A percentile compares a stretch with the other conserved stretches of the same genome.
phyloP scores from a whole-genome alignment of 441 rosid species.

The Metrosideros polymorpha region DNA sequence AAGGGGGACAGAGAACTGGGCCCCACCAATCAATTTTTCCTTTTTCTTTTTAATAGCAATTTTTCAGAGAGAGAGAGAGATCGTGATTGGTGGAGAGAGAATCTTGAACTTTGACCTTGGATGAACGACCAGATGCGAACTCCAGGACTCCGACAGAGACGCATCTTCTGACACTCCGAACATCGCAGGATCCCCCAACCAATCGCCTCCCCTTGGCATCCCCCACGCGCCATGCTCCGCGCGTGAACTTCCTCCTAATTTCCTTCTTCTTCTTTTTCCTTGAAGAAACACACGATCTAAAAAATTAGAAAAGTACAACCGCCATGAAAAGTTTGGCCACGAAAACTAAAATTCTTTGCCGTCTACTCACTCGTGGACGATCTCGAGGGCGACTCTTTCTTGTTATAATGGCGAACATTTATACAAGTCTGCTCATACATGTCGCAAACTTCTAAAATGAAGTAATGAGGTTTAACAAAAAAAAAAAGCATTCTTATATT shows the following conservation, averaged over 20 bases:
- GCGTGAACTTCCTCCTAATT: neutral
- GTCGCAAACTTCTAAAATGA: no score
- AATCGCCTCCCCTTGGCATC: neutral
- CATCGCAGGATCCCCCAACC: neutral
- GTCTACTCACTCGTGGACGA: no score
- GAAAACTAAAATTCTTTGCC: neutral
- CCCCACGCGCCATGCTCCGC: slow-evolving; percentile 8
- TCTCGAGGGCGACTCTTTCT: neutral
- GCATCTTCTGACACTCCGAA: neutral
- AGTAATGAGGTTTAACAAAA: no score
- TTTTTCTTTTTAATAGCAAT: no score
- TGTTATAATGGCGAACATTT: neutral
- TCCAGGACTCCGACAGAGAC: slow-evolving; percentile 12
- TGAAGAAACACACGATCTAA: no score
- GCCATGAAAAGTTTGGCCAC: neutral
- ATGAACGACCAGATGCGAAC: neutral
- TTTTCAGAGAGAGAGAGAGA: neutral
- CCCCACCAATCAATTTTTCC: neutral
- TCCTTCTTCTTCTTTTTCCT: no score
- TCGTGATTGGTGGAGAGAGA: slow-evolving; percentile 13
- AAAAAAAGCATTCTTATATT: neutral
- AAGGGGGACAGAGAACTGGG: neutral
- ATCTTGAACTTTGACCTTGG: neutral
- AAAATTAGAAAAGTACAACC: neutral
- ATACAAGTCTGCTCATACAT: no score